These are phyloP conservation scores for Rhizopus microsporus DNA, from an alignment of 371 early-diverging fungal genomes.

Conservation along the genomic window DNA sequence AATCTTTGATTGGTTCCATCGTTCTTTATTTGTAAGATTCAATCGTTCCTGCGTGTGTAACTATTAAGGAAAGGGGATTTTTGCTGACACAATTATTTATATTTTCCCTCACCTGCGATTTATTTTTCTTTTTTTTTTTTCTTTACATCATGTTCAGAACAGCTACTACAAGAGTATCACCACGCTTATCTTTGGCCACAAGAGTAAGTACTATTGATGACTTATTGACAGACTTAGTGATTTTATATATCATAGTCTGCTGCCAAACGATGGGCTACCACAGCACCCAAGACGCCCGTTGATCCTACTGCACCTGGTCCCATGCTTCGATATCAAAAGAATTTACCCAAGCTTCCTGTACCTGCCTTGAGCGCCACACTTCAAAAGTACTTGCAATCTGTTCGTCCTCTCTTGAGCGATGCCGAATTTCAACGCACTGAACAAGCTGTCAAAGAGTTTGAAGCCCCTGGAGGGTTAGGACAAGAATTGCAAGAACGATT, in stretches of 20 bases:
- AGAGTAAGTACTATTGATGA: constrained; percentile 14
- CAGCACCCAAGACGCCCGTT: constrained; percentile 50
- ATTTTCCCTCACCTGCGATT: constrained; percentile 3
- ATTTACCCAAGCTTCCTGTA: constrained; percentile 86
- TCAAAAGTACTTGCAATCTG: constrained; percentile 75
- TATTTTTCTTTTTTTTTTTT: constrained; percentile 10
- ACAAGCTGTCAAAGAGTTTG: constrained; percentile 77
- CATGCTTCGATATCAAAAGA: constrained; percentile 69
- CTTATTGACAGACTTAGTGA: too few relatives aligned
- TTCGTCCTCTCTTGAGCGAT: constrained; percentile 74
- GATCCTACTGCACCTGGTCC: constrained; percentile 55
- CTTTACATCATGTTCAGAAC: constrained; percentile 18
- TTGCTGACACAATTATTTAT: constrained; percentile 23
- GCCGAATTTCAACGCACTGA: constrained; percentile 75
- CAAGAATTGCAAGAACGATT: constrained; percentile 85
- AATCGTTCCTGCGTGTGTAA: constrained; percentile 6
- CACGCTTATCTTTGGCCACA: constrained; percentile 20
- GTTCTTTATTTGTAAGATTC: constrained; percentile 13
- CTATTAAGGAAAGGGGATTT: constrained; percentile 9
- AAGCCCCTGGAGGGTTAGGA: constrained; percentile 79
- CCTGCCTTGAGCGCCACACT: constrained; percentile 84
- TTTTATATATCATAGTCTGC: constrained; percentile 1
- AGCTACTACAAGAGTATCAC: constrained; percentile 14
- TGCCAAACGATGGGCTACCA: neutral
- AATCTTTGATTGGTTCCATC: constrained; percentile 6